Evolutionary conservation across 768 basidiomycete species (phyloP).

Genomic region (Suillus subalutaceus): DNA sequence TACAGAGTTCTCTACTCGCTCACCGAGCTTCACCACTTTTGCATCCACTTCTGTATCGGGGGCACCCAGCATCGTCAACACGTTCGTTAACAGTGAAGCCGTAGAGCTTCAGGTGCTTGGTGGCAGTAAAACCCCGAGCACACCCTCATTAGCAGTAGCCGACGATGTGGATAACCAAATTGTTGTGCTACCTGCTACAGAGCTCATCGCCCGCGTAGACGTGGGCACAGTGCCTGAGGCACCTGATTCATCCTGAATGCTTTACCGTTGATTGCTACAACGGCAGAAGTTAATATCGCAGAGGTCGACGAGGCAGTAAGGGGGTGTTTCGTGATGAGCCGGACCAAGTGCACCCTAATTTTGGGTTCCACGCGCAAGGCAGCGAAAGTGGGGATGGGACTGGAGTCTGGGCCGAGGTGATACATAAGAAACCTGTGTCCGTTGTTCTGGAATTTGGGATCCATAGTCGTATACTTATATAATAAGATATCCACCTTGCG

Average conservation of each 20-base stretch:
- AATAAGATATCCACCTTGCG: not conserved
- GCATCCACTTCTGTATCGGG: not conserved
- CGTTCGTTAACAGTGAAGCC: not conserved
- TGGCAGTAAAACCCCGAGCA: not conserved
- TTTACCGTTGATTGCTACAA: too few species aligned
- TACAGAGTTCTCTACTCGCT: not conserved
- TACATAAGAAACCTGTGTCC: not conserved
- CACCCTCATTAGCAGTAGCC: not conserved
- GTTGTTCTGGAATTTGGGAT: not conserved
- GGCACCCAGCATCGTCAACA: not conserved
- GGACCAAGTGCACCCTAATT: constrained; percentile 18
- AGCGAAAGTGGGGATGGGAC: not conserved
- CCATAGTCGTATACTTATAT: not conserved
- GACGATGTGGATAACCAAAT: not conserved
- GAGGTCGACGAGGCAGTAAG: constrained; percentile 8
- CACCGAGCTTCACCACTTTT: not conserved
- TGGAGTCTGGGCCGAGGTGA: too few species aligned
- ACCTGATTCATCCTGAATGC: not conserved
- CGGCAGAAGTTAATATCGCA: not conserved
- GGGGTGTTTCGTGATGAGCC: constrained; percentile 6
- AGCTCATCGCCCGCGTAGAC: not conserved
- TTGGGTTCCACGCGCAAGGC: not conserved
- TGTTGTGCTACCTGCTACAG: not conserved
- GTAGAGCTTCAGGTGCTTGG: not conserved
- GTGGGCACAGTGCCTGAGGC: not conserved